These are phyloP conservation scores for Aspergillus fischeri DNA, from an alignment of 2,329 filamentous ascomycete species.

Conservation along the genomic window DNA sequence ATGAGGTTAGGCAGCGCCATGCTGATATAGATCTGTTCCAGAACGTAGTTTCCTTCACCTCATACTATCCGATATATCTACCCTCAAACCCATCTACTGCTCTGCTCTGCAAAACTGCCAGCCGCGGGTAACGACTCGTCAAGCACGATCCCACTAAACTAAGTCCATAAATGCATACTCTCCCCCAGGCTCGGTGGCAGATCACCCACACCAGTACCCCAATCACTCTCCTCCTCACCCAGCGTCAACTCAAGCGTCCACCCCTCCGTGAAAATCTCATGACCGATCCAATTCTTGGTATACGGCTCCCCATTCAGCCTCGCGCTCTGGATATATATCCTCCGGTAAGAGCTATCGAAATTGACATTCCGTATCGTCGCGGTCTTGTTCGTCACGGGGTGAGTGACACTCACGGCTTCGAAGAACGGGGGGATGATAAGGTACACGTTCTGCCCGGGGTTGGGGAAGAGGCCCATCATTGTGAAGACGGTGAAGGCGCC, in stretches of 20 bases:
- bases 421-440: conserved; percentile 66
- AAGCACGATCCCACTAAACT: too few species aligned
- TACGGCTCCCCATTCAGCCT: conserved; percentile 59
- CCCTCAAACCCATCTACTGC: too few species aligned
- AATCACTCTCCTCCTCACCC: conserved; percentile 58
- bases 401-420: conserved; percentile 53
- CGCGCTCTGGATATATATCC: conserved; percentile 64
- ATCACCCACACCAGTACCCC: conserved; percentile 59
- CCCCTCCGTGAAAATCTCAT: conserved; percentile 64
- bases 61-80: too few species aligned
- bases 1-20: not conserved
- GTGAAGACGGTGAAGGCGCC: conserved; percentile 61
- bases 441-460: conserved; percentile 64
- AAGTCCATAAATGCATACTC: not conserved
- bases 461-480: conserved; percentile 68
- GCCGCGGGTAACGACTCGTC: too few species aligned
- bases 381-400: conserved; percentile 55
- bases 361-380: conserved; percentile 56
- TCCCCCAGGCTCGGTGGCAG: conserved; percentile 49
- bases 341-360: conserved; percentile 54
- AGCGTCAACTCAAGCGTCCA: conserved; percentile 60
- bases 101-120: too few species aligned
- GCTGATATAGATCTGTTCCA: not conserved
- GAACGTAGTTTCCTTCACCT: not conserved
- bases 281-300: conserved; percentile 62